Conservation (phyloP, 371 early-diverging fungal species). For the Saksenaea vasiformis region DNA sequence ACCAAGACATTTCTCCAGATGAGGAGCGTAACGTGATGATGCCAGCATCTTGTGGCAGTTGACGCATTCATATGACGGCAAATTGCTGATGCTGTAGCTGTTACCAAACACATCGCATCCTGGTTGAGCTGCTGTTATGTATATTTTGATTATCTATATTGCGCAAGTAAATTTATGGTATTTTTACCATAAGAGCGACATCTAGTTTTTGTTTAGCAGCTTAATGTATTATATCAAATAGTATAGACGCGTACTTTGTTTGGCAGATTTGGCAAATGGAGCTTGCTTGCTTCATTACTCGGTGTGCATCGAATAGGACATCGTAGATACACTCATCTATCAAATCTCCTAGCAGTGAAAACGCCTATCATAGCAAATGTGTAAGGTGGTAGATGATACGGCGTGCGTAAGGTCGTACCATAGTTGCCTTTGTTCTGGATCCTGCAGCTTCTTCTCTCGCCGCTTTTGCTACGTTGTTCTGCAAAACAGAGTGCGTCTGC, state of each 20-base stretch:
- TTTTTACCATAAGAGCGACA: constrained; percentile 32
- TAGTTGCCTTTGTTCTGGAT: constrained; percentile 20
- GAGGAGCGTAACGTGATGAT: constrained; percentile 81
- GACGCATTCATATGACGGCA: constrained; percentile 75
- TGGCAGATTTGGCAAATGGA: constrained; percentile 70
- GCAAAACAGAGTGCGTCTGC: constrained; percentile 35
- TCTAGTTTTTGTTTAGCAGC: constrained; percentile 9
- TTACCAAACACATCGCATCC: constrained; percentile 77
- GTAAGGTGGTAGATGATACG: not conserved
- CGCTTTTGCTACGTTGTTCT: constrained; percentile 17
- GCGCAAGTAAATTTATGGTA: not conserved
- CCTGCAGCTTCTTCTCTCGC: not conserved
- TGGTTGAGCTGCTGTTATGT: constrained; percentile 45
- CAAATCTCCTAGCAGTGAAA: constrained; percentile 49
- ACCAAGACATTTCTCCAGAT: constrained; percentile 90
- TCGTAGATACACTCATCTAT: constrained; percentile 71
- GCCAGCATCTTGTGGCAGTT: constrained; percentile 77
- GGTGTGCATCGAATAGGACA: constrained; percentile 66
- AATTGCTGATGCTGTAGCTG: constrained; percentile 51
- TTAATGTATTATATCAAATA: not conserved
- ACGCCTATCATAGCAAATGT: constrained; percentile 28
- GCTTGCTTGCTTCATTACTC: constrained; percentile 58
- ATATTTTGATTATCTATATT: not conserved
- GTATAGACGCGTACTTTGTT: constrained; percentile 51
- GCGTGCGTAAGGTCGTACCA: constrained; percentile 15